Base-by-base conservation (phyloP, 2,329 filamentous ascomycete genomes). In the Cladosporium halotolerans region DNA sequence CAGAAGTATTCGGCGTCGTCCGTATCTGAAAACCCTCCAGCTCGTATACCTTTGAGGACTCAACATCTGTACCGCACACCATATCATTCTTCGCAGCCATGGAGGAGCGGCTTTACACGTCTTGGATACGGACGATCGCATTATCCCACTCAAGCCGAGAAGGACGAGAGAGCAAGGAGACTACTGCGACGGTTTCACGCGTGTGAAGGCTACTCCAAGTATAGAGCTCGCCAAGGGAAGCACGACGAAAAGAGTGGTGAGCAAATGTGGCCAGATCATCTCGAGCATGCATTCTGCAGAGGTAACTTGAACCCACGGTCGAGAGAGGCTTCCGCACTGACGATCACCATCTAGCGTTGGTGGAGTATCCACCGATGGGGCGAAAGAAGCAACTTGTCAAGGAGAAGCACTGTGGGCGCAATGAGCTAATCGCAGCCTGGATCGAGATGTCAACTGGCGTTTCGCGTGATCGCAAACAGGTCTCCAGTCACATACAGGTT, bases 401-500 rank as follows among this genome's bases (percentile, higher is more conserved):
- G 53, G 76, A 76, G 43, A 78, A 79, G 62, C 75, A 73, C 14
- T 76, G 77, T 57, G 81, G 81, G 23, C 76, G 81, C 38, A 84
- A 84, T 61, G 81, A 84, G 65, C 68, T 83, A 43, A 82, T 84
- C 56, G 75, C 80, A 18, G 74, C 81, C 59, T 79, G 76, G 49
- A 83, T 84, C 55, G 68, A 72, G 58, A 74, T 75, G 53, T 70
- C 74, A 54, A 83, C 80, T 6, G 79, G 80, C 18, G 76, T 76
- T 53, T 63, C 61, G 23, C 72, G 81, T 50, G 69, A 66, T 13
- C 72, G 81, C 47, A 84, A 84, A 64, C 79, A 84, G 62, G 78
- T 84, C 4, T 84, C 81, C 0, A 84, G 81, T 60, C 81, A 84
- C 62, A 75, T 84, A 23, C 81, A 84, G 65, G 80, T 84, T 2